phyloP scores from a whole-genome alignment of 2,329 filamentous ascomycete species.

The Fusarium ramigenum region DNA sequence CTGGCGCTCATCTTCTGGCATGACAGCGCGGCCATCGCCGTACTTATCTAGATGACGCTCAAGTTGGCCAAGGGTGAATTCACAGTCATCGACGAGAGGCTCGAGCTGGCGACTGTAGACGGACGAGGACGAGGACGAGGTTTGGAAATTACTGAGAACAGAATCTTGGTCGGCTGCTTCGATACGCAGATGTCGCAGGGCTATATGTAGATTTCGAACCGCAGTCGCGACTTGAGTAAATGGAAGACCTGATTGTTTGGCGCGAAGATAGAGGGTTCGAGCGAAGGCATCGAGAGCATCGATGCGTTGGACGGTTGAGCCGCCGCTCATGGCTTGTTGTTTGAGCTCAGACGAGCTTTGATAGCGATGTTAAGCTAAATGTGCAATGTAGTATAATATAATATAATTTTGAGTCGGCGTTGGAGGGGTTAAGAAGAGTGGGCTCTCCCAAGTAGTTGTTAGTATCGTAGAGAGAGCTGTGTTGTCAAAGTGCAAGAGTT shows the following conservation, averaged over 20 bases:
- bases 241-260: conserved; percentile 56
- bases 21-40: conserved; percentile 41
- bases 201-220: conserved; percentile 63
- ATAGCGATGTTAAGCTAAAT: neutral
- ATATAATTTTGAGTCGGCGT: neutral
- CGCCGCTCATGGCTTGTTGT: conserved; percentile 45
- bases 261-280: conserved; percentile 63
- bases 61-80: conserved; percentile 64
- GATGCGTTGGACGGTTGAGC: conserved; percentile 55
- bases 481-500: neutral
- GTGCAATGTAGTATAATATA: neutral
- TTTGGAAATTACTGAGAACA: conserved; percentile 56
- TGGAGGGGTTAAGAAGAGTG: neutral
- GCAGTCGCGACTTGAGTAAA: conserved; percentile 61
- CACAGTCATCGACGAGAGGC: conserved; percentile 64
- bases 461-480: neutral
- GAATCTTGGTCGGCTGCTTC: conserved; percentile 68
- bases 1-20: conserved; percentile 44
- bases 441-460: neutral
- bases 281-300: conserved; percentile 66
- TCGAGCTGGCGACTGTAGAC: conserved; percentile 61
- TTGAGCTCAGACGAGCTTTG: conserved; percentile 25
- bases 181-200: conserved; percentile 65
- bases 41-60: conserved; percentile 62
- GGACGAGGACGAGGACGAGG: conserved; percentile 46